phyloP scores from a whole-genome alignment of 2,329 filamentous ascomycete genomes.

The Ophiosphaerella herpotricha region DNA sequence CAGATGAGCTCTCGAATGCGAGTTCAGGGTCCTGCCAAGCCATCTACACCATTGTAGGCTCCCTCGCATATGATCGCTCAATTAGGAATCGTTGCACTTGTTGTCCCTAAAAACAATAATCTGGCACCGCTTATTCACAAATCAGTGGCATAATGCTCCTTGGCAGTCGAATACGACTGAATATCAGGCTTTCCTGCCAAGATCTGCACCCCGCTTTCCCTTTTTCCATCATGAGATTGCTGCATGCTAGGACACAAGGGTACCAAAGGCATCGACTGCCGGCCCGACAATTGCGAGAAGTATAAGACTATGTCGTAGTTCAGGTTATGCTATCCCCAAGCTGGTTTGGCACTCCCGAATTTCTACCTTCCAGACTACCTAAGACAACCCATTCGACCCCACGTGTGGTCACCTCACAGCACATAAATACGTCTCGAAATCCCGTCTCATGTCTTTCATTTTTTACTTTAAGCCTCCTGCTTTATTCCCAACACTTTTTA shows the following conservation, averaged over 20 bases:
- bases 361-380: background rate
- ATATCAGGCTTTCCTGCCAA: slow-evolving; percentile 25
- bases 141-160: background rate
- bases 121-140: background rate
- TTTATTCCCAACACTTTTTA: background rate
- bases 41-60: background rate
- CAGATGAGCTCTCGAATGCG: no score
- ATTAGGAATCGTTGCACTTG: background rate
- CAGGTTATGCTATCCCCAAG: slow-evolving; percentile 7
- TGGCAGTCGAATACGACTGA: background rate
- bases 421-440: slow-evolving; percentile 16
- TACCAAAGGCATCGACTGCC: background rate
- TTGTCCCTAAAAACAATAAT: no score
- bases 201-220: slow-evolving; percentile 30
- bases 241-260: background rate
- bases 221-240: slow-evolving; percentile 9
- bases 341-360: slow-evolving; percentile 20
- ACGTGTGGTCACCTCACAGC: slow-evolving; percentile 1
- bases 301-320: slow-evolving; percentile 1
- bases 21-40: slow-evolving; percentile 9
- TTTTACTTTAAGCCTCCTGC: background rate
- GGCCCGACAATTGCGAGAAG: slow-evolving; percentile 9
- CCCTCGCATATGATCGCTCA: slow-evolving; percentile 16
- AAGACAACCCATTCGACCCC: no score
- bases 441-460: background rate